phyloP scores from a whole-genome alignment of 495 filamentous ascomycete species.

The Aspergillus steynii region DNA sequence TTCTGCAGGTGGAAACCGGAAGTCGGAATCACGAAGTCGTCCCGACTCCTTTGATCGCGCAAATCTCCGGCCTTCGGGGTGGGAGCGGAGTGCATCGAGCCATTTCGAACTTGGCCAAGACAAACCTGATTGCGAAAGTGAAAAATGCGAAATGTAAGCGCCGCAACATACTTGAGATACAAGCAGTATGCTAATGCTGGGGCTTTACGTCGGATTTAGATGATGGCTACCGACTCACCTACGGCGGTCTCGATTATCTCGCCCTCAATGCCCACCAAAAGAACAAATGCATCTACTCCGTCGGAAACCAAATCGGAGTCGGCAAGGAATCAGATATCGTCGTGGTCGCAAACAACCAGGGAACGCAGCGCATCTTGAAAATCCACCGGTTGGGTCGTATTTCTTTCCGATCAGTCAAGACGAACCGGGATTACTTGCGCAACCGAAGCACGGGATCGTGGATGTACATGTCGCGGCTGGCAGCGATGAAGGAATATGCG shows the following conservation, averaged over 20 bases:
- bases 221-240: conserved; percentile 95
- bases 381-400: conserved; percentile 94
- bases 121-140: conserved; percentile 84
- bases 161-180: neutral
- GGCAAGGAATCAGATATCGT: conserved; percentile 98
- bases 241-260: conserved; percentile 95
- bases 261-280: conserved; percentile 86
- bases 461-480: conserved; percentile 96
- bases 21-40: conserved; percentile 97
- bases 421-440: conserved; percentile 92
- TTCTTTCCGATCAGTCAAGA: conserved; percentile 94
- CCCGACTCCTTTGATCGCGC: conserved; percentile 82
- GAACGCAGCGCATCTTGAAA: conserved; percentile 74
- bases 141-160: conserved; percentile 85
- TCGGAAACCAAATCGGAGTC: conserved; percentile 92
- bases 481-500: conserved; percentile 86
- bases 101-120: conserved; percentile 89
- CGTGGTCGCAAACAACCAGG: conserved; percentile 72
- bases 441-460: conserved; percentile 76
- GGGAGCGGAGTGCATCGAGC: conserved; percentile 81
- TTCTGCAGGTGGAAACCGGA: conserved; percentile 77
- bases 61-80: conserved; percentile 77
- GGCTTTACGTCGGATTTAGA: conserved; percentile 44
- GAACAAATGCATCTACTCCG: conserved; percentile 76
- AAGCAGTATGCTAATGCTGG: conserved; percentile 1